These are phyloP conservation scores for Bipolaris bicolor DNA, from an alignment of 2,329 filamentous ascomycete genomes.

Conservation along the genomic window DNA sequence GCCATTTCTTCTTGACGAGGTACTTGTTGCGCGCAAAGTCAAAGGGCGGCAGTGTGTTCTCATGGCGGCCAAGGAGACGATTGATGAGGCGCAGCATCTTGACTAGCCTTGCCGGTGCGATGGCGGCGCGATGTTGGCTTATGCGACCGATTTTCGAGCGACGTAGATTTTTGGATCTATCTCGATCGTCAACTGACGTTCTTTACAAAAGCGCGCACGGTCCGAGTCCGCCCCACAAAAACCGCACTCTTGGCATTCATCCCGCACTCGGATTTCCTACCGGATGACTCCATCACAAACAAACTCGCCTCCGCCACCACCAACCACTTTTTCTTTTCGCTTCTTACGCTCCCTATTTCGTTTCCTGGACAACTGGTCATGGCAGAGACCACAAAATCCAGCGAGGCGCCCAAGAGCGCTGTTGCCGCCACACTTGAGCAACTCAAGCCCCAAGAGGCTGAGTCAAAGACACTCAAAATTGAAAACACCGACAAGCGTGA, in stretches of 20 bases:
- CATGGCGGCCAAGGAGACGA: slow-evolving; percentile 55
- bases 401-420: slow-evolving; percentile 50
- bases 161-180: slow-evolving; percentile 14
- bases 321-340: slow-evolving; percentile 12
- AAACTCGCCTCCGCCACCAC: slow-evolving; percentile 5
- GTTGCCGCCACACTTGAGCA: slow-evolving; percentile 59
- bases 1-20: slow-evolving; percentile 75
- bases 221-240: slow-evolving; percentile 2
- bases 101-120: slow-evolving; percentile 10
- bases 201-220: slow-evolving; percentile 10
- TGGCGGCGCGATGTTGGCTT: slow-evolving; percentile 1
- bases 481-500: slow-evolving; percentile 87
- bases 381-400: slow-evolving; percentile 40
- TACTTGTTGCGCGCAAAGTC: slow-evolving; percentile 63
- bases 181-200: slow-evolving; percentile 21
- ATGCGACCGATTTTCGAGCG: slow-evolving; percentile 4
- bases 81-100: slow-evolving; percentile 52
- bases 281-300: slow-evolving; percentile 5
- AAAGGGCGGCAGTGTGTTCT: slow-evolving; percentile 44
- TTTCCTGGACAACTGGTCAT: slow-evolving; percentile 26
- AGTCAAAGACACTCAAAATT: slow-evolving; percentile 68
- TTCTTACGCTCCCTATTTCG: slow-evolving; percentile 21
- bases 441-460: slow-evolving; percentile 60
- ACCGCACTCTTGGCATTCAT: slow-evolving; percentile 2
- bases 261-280: slow-evolving; percentile 2